Base-by-base conservation (phyloP, 1,139 yeast genomes). In the Pneumocystis oryctolagi region DNA sequence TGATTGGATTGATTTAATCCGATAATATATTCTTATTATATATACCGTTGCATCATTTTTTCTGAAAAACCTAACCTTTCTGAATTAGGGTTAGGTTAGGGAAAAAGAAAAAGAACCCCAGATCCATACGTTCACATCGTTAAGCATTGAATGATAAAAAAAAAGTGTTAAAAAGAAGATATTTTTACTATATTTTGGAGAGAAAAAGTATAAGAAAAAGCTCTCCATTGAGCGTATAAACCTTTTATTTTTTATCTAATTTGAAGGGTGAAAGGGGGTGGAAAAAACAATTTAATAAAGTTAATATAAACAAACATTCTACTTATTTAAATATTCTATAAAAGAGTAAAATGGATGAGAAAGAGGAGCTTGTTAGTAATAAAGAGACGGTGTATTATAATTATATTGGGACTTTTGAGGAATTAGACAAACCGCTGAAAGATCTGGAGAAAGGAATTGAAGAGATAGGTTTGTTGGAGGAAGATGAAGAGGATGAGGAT, bases 401-500 rank as follows among this genome's bases (percentile, higher is more conserved):
- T 25, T 28, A 47, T 47, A 20, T 28, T 12, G 14, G 31, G 3
- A 47, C n/a, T 3, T 25, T 47, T 47, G 55, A 47, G 30, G 30
- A 37, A 37, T 37, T 47, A 25, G 30, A 25, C 31, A 25, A 25
- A 9, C 16, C 55, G 6, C 3, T 9, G 20, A 47, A 47, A 25
- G 55, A 47, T 47, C 20, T 47, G 4, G 55, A 47, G 16, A 47
- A 47, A 20, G 55, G 55, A n/a, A 28, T 3, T 9, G 55, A 47
- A 12, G n/a, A 16, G 12, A 16, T 25, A 25, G 20, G 55, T 47
- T 25, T 16, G 14, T 25, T 47, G 4, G 55, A 47, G 5, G 88
- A 83, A 67, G 88, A 42, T n/a, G 88, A 83, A 67, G 88, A 83
- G 72, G 90, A 85, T 66, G 92, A 84, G 69, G 95, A 87, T 74